These are phyloP conservation scores for Cordyceps cateniannulata DNA, from an alignment of 2,329 filamentous ascomycete genomes.

Conservation along the genomic window DNA sequence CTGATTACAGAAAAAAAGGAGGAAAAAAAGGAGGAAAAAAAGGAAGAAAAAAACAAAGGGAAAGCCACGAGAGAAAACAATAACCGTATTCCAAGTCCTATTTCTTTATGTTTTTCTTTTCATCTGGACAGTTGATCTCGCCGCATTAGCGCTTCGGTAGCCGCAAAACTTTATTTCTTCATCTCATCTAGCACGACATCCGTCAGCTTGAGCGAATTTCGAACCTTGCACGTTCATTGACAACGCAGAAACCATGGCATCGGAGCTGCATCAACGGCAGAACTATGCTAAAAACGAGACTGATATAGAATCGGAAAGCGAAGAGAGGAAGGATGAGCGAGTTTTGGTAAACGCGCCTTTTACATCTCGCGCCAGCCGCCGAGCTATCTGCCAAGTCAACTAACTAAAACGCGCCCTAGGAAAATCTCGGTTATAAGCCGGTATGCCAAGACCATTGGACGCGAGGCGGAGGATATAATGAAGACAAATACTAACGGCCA, in stretches of 20 bases:
- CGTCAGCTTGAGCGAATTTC: not conserved
- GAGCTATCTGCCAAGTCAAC: not conserved
- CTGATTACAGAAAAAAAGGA: too few relatives aligned
- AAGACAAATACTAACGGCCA: not conserved
- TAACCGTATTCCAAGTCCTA: too few relatives aligned
- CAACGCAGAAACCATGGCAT: not conserved
- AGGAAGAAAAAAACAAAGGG: too few relatives aligned
- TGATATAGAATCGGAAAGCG: not conserved
- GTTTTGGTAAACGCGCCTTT: not conserved
- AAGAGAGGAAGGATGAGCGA: not conserved
- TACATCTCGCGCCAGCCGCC: not conserved
- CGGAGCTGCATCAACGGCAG: not conserved
- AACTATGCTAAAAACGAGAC: not conserved
- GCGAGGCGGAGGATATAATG: not conserved
- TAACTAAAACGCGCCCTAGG: constrained; percentile 8
- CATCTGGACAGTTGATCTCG: not conserved
- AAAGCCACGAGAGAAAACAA: too few relatives aligned
- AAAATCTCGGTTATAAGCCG: constrained; percentile 22
- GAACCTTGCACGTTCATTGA: not conserved
- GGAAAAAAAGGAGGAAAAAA: too few relatives aligned
- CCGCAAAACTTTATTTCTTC: not conserved
- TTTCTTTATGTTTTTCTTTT: not conserved
- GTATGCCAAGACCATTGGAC: constrained; percentile 13
- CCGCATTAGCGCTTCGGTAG: not conserved
- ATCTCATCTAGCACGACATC: not conserved